Conservation (phyloP, 2,329 filamentous ascomycete species). For the Chaetomium sp. region DNA sequence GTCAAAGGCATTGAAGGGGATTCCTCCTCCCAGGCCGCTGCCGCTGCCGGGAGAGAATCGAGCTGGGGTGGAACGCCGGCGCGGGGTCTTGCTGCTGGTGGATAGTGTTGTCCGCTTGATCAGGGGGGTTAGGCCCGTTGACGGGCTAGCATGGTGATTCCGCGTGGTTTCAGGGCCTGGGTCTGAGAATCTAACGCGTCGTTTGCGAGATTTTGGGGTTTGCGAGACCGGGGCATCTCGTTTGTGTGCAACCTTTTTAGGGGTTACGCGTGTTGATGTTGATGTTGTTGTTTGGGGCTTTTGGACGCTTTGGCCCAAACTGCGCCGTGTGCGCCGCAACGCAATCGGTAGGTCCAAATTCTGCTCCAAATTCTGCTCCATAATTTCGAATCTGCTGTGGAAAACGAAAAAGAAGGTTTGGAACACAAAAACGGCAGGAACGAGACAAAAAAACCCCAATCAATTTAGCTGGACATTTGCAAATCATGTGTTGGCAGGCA, state of each 20-base stretch:
- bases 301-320: not conserved
- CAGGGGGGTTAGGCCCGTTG: constrained; percentile 54
- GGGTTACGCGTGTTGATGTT: constrained; percentile 1
- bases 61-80: constrained; percentile 41
- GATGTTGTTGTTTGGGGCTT: not conserved
- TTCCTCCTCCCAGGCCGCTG: too few species aligned
- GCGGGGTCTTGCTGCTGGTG: constrained; percentile 22
- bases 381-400: constrained; percentile 14
- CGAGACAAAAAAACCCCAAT: not conserved
- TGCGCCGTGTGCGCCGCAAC: constrained; percentile 47
- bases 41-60: constrained; percentile 11
- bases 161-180: constrained; percentile 37
- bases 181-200: constrained; percentile 54
- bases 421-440: not conserved
- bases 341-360: constrained; percentile 45
- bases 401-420: not conserved
- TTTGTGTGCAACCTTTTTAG: constrained; percentile 13
- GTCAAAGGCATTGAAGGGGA: not conserved
- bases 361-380: constrained; percentile 35
- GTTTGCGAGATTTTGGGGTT: constrained; percentile 30
- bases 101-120: constrained; percentile 40
- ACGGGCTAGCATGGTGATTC: constrained; percentile 23
- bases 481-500: constrained; percentile 1
- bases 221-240: not conserved
- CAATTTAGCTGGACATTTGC: not conserved